Evolutionary conservation across 148 eudicot species (phyloP), one percentile per base, ranked within the genome.

Genomic region (Heliosperma pusillum): DNA sequence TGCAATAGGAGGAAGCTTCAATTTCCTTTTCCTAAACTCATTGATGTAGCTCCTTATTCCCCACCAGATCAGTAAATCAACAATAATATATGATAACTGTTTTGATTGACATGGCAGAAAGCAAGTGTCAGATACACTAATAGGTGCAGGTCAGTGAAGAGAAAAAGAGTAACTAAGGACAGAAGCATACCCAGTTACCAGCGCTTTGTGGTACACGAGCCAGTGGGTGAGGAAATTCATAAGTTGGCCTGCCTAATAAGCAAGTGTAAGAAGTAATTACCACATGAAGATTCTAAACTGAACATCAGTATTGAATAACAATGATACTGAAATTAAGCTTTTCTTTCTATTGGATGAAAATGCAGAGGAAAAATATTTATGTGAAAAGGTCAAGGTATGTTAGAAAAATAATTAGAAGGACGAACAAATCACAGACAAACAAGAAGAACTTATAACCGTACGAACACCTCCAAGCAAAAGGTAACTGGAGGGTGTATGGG

Each of bases 21-120:
- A 83, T 82, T 90, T 93, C 76, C 82, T 87, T 83, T 83, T 90
- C 78, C 97, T 86, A 86, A 90, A 94, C 82, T 94, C 89, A 60
- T 94, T 94, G 15, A 94, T 91, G 80, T 81, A 87, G 77, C 93
- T 90, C 81, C 97, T 86, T 80, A 94, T 90, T 81, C 92, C 85
- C 97, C 98, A 94, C 97, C 98, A 94, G 66, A 91, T 78, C 76
- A 94, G 82, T 80, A 91, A 85, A 80, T 94, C 98, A 73, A 91
- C 98, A 71, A 91, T 77, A 75, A 90, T 82, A 71, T 94, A 94
- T 59, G 98, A 90, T 20, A 94, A 80, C 98, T 94, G 92, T 70
- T 70, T 30, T 11, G 26, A 9, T 26, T 25, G 52, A 36, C 10
- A 56, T 26, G 53, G 9, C 11, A 66, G 20, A 76, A 72, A 40